These are phyloP conservation scores for Boletus tylopilopsis DNA, from an alignment of 768 basidiomycete species.

Conservation along the genomic window DNA sequence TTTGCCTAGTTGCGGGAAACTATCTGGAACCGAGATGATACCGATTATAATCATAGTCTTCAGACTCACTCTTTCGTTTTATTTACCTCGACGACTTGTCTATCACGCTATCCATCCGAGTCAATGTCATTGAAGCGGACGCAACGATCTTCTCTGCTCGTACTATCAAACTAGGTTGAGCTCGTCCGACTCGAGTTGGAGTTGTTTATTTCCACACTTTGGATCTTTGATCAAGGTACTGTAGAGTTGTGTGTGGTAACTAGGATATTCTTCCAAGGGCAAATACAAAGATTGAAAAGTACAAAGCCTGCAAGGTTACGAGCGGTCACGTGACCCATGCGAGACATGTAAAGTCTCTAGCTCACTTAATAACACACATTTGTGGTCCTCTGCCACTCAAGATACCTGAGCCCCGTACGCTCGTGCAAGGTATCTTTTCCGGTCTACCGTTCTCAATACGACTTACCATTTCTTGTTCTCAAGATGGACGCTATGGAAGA, in stretches of 20 bases:
- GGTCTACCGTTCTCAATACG: background rate
- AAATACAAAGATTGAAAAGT: background rate
- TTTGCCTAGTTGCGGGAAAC: conserved; percentile 83
- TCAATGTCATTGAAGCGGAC: too few relatives aligned
- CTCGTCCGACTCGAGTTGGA: too few relatives aligned
- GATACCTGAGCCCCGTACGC: conserved; percentile 18
- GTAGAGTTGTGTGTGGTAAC: background rate
- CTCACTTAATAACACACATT: background rate
- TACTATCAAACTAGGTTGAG: too few relatives aligned
- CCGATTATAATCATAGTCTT: too few relatives aligned
- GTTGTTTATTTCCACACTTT: too few relatives aligned
- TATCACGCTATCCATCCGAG: too few relatives aligned
- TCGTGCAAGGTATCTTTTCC: conserved; percentile 4
- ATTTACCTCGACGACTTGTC: too few relatives aligned
- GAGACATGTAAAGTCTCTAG: conserved; percentile 3
- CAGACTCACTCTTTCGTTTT: too few relatives aligned
- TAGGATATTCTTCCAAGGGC: too few relatives aligned
- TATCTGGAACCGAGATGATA: conserved; percentile 55
- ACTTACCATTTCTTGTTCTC: background rate
- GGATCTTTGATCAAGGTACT: too few relatives aligned
- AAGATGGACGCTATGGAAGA: conserved; percentile 35
- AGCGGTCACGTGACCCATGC: conserved; percentile 19
- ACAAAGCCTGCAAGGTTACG: background rate
- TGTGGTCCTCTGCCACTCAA: conserved; percentile 26
- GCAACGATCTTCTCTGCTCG: too few relatives aligned